Conservation (phyloP, 176 grass and related monocot genomes). For the Olyra latifolia region DNA sequence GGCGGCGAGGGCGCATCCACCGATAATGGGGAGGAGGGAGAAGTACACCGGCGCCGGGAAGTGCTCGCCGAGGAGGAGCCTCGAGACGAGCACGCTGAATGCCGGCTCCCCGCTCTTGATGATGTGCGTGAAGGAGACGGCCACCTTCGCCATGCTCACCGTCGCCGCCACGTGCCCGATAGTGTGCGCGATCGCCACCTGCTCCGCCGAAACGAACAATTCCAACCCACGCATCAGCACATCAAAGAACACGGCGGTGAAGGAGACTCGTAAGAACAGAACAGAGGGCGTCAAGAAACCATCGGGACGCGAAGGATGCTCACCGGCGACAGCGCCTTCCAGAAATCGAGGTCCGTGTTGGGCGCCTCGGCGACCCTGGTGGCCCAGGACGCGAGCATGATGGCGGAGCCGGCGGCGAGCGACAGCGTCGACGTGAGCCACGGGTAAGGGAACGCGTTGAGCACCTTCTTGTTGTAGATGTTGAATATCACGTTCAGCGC, state of each 20-base stretch:
- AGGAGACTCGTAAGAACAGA: not conserved
- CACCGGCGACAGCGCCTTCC: slow-evolving; percentile 82
- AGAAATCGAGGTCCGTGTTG: slow-evolving; percentile 79
- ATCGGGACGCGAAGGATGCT: not conserved
- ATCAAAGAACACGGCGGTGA: not conserved
- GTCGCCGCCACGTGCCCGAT: slow-evolving; percentile 97
- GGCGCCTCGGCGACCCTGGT: slow-evolving; percentile 63
- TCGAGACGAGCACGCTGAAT: slow-evolving; percentile 85
- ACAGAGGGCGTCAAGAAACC: not conserved
- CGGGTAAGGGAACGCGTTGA: slow-evolving; percentile 92
- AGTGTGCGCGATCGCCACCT: slow-evolving; percentile 95
- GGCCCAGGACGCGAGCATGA: slow-evolving; percentile 90
- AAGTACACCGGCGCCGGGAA: slow-evolving; percentile 78
- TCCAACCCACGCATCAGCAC: slow-evolving; percentile 21
- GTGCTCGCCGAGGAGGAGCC: slow-evolving; percentile 70
- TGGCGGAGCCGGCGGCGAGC: slow-evolving; percentile 89
- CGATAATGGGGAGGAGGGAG: slow-evolving; percentile 87
- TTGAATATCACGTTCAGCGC: slow-evolving; percentile 95
- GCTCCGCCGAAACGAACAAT: not conserved
- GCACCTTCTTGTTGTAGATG: slow-evolving; percentile 99
- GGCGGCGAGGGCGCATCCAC: slow-evolving; percentile 81
- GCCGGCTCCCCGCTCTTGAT: slow-evolving; percentile 98
- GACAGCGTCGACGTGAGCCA: slow-evolving; percentile 88
- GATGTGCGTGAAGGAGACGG: slow-evolving; percentile 95
- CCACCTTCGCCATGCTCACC: slow-evolving; percentile 98